Evolutionary conservation across 2,329 filamentous ascomycete genomes (phyloP).

Genomic region (Fusarium verrucosum): DNA sequence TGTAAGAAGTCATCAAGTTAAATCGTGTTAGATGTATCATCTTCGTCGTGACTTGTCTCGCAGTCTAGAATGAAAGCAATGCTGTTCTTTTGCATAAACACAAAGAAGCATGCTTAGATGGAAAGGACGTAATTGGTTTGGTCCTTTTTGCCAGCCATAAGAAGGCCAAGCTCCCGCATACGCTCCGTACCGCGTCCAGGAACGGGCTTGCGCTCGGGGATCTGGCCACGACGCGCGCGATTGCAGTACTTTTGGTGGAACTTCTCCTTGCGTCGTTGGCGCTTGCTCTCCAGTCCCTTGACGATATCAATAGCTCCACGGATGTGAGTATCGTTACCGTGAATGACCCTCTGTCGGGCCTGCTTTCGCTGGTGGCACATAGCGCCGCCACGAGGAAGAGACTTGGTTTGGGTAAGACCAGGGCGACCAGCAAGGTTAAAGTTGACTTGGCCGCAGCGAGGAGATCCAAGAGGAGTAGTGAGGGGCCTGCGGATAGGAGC

Average conservation of each 20-base stretch:
- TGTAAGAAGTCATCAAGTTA: conserved; percentile 32
- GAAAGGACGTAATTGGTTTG: conserved; percentile 82
- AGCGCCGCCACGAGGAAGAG: conserved; percentile 81
- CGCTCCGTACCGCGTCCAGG: conserved; percentile 90
- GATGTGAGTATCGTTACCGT: conserved; percentile 68
- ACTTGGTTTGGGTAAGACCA: conserved; percentile 80
- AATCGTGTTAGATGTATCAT: conserved; percentile 34
- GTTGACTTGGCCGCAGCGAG: conserved; percentile 52
- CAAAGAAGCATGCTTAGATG: conserved; percentile 57
- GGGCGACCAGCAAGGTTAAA: conserved; percentile 64
- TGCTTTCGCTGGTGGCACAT: conserved; percentile 68
- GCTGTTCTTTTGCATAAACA: conserved; percentile 9
- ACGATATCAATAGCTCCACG: conserved; percentile 98
- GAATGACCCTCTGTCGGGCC: conserved; percentile 49
- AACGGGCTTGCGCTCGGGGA: conserved; percentile 70
- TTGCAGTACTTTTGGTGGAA: conserved; percentile 89
- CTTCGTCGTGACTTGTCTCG: conserved; percentile 26
- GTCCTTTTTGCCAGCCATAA: conserved; percentile 83
- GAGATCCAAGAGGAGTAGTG: conserved; percentile 51
- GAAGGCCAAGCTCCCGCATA: conserved; percentile 83
- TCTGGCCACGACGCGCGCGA: conserved; percentile 76
- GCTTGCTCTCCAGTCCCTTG: conserved; percentile 94
- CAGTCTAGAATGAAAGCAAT: conserved; percentile 17
- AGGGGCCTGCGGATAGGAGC: conserved; percentile 69
- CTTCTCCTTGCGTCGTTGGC: conserved; percentile 91